phyloP scores from a whole-genome alignment of 192 early-diverging fungal genomes.

The Umbelopsis vinacea region DNA sequence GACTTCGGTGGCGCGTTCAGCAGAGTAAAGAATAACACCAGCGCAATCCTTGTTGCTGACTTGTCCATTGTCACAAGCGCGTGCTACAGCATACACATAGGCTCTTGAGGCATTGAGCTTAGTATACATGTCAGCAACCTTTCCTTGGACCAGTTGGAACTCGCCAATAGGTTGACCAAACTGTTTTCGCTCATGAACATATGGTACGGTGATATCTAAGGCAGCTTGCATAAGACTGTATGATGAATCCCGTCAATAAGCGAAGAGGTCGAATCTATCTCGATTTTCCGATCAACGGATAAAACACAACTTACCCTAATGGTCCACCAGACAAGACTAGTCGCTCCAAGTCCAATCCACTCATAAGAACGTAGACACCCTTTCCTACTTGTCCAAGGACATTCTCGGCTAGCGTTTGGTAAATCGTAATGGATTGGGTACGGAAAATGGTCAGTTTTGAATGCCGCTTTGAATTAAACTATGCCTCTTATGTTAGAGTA shows the following conservation, averaged over 20 bases:
- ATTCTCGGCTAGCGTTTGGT: slow-evolving; percentile 64
- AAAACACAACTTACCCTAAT: slow-evolving; percentile 58
- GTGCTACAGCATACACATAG: slow-evolving; percentile 89
- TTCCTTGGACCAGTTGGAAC: slow-evolving; percentile 94
- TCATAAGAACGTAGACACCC: slow-evolving; percentile 96
- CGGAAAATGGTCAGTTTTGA: background rate
- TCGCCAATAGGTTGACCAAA: slow-evolving; percentile 84
- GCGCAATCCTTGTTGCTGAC: slow-evolving; percentile 92
- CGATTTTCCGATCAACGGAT: too few relatives aligned
- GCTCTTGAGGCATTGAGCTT: slow-evolving; percentile 88
- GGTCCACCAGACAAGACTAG: slow-evolving; percentile 91
- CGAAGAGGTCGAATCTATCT: too few relatives aligned
- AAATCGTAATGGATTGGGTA: background rate
- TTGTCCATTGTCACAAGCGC: slow-evolving; percentile 82
- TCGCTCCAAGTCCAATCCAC: slow-evolving; percentile 89
- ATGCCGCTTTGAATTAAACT: background rate
- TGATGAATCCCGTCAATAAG: background rate
- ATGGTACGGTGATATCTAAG: slow-evolving; percentile 81
- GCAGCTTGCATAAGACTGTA: slow-evolving; percentile 83
- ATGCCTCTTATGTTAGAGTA: too few relatives aligned
- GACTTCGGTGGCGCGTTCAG: slow-evolving; percentile 92
- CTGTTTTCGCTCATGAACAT: slow-evolving; percentile 87
- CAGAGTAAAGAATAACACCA: slow-evolving; percentile 90
- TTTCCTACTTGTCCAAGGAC: slow-evolving; percentile 81
- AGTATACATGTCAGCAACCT: slow-evolving; percentile 98